These are phyloP conservation scores for Leccinum variabile DNA, from an alignment of 1,284 basidiomycete species.

Conservation along the genomic window DNA sequence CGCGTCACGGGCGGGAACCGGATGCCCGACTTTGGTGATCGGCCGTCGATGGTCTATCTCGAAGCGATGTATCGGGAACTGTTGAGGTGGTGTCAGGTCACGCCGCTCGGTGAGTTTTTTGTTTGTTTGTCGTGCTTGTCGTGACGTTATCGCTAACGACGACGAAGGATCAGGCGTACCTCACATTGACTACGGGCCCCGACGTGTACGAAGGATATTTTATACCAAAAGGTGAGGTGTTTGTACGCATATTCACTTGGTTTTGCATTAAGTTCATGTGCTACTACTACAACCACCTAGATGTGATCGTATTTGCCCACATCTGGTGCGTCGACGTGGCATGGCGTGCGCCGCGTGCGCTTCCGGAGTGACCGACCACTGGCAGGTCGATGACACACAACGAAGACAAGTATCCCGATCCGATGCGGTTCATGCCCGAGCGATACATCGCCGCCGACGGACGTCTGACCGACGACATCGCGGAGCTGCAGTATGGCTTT, in stretches of 20 bases:
- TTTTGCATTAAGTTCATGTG: neutral
- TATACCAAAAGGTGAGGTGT: slow-evolving; percentile 23
- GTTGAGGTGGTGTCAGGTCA: slow-evolving; percentile 23
- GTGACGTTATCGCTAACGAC: neutral
- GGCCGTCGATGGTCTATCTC: slow-evolving; percentile 21
- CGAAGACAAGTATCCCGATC: slow-evolving; percentile 29
- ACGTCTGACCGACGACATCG: slow-evolving; percentile 34
- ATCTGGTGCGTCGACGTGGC: slow-evolving; percentile 17
- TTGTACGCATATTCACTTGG: neutral
- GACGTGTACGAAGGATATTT: slow-evolving; percentile 24
- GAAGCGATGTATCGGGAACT: slow-evolving; percentile 23
- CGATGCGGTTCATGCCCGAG: slow-evolving; percentile 36
- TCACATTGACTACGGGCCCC: slow-evolving; percentile 13
- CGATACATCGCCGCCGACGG: slow-evolving; percentile 29
- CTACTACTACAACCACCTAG: neutral
- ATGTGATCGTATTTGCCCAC: slow-evolving; percentile 20
- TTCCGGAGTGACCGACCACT: neutral
- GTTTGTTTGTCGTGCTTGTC: neutral
- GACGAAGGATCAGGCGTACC: slow-evolving; percentile 11
- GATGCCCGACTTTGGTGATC: slow-evolving; percentile 18
- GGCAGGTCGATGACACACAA: slow-evolving; percentile 31
- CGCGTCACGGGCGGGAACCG: slow-evolving; percentile 9
- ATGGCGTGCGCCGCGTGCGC: slow-evolving; percentile 5
- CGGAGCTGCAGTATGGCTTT: slow-evolving; percentile 43
- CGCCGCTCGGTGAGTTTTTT: slow-evolving; percentile 18